A percentile compares a stretch with the other conserved stretches of the same genome.
These are phyloP conservation scores for Didymella arachidicola DNA, from an alignment of 2,329 filamentous ascomycete species.

Conservation along the genomic window DNA sequence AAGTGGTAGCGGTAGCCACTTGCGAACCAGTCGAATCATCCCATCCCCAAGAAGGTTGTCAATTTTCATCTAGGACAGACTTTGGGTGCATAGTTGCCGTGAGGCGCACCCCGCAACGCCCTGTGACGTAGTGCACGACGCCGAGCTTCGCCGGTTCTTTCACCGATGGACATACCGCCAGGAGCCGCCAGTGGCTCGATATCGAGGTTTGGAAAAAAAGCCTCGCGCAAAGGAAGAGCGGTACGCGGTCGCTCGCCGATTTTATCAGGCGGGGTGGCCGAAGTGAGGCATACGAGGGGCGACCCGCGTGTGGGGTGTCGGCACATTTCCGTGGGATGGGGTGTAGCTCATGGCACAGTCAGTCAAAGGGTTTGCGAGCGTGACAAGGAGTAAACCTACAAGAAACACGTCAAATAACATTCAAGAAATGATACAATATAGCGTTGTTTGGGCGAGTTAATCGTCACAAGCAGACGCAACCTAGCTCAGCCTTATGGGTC, in stretches of 20 bases:
- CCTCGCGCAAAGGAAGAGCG: background rate
- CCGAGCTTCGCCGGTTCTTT: conserved; percentile 35
- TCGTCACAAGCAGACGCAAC: background rate
- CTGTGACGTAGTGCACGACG: conserved; percentile 31
- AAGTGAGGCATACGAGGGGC: conserved; percentile 16
- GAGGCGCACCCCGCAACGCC: conserved; percentile 30
- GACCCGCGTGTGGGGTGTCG: conserved; percentile 16
- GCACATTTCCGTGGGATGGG: conserved; percentile 10
- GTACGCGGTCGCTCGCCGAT: conserved; percentile 11
- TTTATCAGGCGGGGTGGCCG: conserved; percentile 6
- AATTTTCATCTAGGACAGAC: conserved; percentile 12
- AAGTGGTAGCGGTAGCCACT: background rate
- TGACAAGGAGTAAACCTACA: background rate
- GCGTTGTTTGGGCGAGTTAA: background rate
- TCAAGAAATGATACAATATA: background rate
- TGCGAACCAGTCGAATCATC: background rate
- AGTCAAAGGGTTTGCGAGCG: background rate
- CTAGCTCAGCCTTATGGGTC: background rate
- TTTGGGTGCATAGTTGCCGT: conserved; percentile 8
- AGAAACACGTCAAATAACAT: background rate
- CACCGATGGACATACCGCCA: conserved; percentile 24
- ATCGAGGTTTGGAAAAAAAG: background rate
- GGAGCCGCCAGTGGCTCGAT: conserved; percentile 17
- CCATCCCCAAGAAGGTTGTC: conserved; percentile 6
- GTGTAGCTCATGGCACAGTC: conserved; percentile 6